Evolutionary conservation across 2,329 filamentous ascomycete genomes (phyloP).

Genomic region (Xylaria sp.): DNA sequence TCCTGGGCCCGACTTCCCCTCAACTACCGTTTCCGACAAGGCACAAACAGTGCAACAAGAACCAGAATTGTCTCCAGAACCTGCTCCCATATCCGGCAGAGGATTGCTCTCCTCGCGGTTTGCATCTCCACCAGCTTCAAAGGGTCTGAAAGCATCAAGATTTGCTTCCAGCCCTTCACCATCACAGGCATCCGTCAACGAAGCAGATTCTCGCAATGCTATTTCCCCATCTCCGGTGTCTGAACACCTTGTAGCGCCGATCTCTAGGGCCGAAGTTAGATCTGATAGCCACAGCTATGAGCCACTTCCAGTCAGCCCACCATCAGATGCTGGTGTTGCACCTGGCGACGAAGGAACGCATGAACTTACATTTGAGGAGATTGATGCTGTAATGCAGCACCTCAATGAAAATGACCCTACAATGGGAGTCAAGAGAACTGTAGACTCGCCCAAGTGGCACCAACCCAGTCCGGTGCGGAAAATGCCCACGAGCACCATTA

Average conservation of each 20-base stretch:
- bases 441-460: conserved; percentile 60
- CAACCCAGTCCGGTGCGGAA: conserved; percentile 56
- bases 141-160: conserved; percentile 60
- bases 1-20: conserved; percentile 47
- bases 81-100: conserved; percentile 36
- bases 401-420: conserved; percentile 79
- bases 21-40: conserved; percentile 31
- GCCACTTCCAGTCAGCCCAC: conserved; percentile 48
- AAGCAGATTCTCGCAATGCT: conserved; percentile 60
- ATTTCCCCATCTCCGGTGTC: conserved; percentile 54
- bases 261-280: conserved; percentile 35
- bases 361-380: conserved; percentile 78
- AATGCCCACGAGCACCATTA: conserved; percentile 53
- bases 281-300: conserved; percentile 50
- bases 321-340: conserved; percentile 45
- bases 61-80: conserved; percentile 40
- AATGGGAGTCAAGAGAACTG: conserved; percentile 75
- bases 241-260: conserved; percentile 33
- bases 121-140: conserved; percentile 51
- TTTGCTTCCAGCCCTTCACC: conserved; percentile 57
- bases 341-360: conserved; percentile 44
- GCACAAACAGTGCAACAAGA: conserved; percentile 33
- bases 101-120: conserved; percentile 51
- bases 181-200: conserved; percentile 56
- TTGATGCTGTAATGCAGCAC: conserved; percentile 92